Base-by-base conservation (phyloP, 2,329 filamentous ascomycete species). In the Ilyonectria robusta region DNA sequence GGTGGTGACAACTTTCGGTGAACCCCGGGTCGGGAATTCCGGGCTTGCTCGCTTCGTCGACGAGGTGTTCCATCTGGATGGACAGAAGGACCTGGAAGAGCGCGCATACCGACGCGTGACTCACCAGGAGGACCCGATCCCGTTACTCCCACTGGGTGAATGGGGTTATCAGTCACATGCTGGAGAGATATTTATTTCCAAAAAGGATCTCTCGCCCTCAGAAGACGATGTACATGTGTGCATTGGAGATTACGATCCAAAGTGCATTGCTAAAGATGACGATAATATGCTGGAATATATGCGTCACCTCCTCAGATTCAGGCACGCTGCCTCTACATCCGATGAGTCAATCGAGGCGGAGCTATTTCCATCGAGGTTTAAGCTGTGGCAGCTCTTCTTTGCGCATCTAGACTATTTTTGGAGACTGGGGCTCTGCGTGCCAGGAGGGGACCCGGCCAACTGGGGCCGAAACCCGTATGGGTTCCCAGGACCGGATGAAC, bases 341-440 rank as follows among this genome's bases (percentile, higher is more conserved):
- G 69, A 73, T 58, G 65, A 62, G 7, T 23, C 54, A 33, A 62
- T 67, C 23, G 62, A 71, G 44, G 65, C 68, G 21, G 70, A 91
- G 15, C 91, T 81, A 85, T 88, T 83, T 80, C 91, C 75, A 77
- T 87, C 71, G 75, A 80, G 88, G 80, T 79, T 95, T 74, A 93
- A 92, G 79, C 87, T 97, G n/a, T 97, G 95, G 94, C 90, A 97
- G 81, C 83, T 98, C 8, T 92, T 98, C 77, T 97, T 97, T 80
- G 93, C 95, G 1, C 96, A 99, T 82, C 86, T 96, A 44, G 96
- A 99, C 82, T 99, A 99, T 80, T 98, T 99, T 81, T 97, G 94
- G 93, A 87, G 96, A 63, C 81, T 99, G 59, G 96, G 96, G 0
- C 83, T 98, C 35, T 99, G 96, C 81, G 85, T 98, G 2, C 95